Base-by-base conservation (phyloP, 2,329 filamentous ascomycete species). In the Fusarium goolgardi region DNA sequence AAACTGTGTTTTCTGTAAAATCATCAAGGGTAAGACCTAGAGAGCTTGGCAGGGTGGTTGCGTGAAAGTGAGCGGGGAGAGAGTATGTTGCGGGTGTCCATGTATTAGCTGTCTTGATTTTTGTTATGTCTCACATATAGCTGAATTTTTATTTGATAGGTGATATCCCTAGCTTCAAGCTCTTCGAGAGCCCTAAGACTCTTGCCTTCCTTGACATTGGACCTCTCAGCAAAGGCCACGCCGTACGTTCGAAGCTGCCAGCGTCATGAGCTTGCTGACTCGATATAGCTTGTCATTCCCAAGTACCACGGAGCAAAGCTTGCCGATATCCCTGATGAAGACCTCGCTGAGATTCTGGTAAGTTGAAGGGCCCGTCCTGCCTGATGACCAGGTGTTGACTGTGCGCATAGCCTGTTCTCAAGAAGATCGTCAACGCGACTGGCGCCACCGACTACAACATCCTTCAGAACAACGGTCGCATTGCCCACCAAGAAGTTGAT, bases 191-290 rank as follows among this genome's bases (percentile, higher is more conserved):
- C 74, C 92, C 97, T 37, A 97, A 95, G 83, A 92, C 95, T 45
- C 85, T 97, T 66, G 96, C 96, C 12, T 99, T 99, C 80, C 91
- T 99, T 71, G 96, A 99, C 79, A 97, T 99, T 81, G 90, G 93
- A 70, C 96, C 96, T 6, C 83, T 98, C 23, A 93, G 90, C 79
- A 87, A 87, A 76, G 96, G 96, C 58, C 96, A 99, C 77, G 92
- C 94, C 70, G 95, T 97, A 85, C 75, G 89, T 80, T 62, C 27
- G 27, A 15, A 41, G 32, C 41, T 44, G 10, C 37, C 37, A 34
- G 49, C 34, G 12, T 49, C 46, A 43, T 39, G 31, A 40, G 12
- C 51, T 40, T 31, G 51, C 68, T 68, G 47, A 60, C 46, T 46
- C 13, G 13, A 39, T 52, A 21, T 55, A 97, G 95, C 93, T 99